These are phyloP conservation scores for Crithidia brevicula DNA, from an alignment of 208 protist genomes.

Conservation along the genomic window DNA sequence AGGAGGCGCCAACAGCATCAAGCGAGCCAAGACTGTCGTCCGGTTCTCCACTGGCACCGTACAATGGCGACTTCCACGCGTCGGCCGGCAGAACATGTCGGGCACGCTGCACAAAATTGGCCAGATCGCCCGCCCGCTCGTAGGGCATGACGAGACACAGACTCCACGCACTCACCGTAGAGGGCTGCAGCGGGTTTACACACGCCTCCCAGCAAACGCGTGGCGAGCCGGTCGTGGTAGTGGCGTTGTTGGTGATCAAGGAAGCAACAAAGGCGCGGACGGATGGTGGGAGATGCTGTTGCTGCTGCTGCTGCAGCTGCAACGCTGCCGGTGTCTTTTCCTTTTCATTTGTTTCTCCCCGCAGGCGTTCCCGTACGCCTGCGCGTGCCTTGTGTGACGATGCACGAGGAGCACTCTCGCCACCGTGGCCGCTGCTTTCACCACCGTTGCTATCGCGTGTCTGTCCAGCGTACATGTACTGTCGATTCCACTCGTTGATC, in stretches of 20 bases:
- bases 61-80: background rate
- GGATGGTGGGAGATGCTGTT: background rate
- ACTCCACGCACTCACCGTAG: conserved; percentile 28
- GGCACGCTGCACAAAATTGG: conserved; percentile 11
- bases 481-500: conserved; percentile 20
- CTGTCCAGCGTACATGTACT: conserved; percentile 11
- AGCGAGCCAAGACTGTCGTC: no score
- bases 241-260: no score
- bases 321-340: background rate
- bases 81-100: conserved; percentile 11
- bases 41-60: background rate
- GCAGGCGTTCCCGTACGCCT: background rate
- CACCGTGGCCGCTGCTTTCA: no score
- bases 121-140: conserved; percentile 30
- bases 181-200: conserved; percentile 23
- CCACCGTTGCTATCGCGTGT: background rate
- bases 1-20: no score
- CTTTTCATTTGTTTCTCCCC: background rate
- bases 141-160: conserved; percentile 45
- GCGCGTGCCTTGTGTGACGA: background rate
- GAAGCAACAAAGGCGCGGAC: conserved; percentile 10
- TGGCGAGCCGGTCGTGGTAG: background rate
- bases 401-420: no score
- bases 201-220: conserved; percentile 37
- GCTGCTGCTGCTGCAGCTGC: background rate